Evolutionary conservation across 345 rosid species (phyloP), one percentile per base, ranked within the genome.

Genomic region (Ceriops decandra): DNA sequence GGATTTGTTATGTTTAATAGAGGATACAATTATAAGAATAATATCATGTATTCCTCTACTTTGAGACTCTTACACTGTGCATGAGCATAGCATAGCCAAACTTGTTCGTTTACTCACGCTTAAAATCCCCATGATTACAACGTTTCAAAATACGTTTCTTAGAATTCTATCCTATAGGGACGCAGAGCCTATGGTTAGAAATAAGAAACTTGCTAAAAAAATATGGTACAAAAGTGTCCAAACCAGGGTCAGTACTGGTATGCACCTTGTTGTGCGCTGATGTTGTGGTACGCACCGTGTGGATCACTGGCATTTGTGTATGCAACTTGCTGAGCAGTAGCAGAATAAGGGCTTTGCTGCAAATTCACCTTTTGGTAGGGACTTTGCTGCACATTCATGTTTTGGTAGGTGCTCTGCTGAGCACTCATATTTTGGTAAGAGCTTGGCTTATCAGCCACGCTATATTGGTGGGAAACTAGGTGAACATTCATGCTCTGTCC

Each of bases 401-500:
- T 72, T 30, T 35, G 70, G 38, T 69, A 75, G 31, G 71, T 60
- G 54, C 64, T 56, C 13, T 58, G 78, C 19, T 49, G 81, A 35
- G 72, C 31, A 51, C 2, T 30, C 28, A 22, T 52, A 27, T 35
- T 57, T 27, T 53, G 72, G 26, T 61, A 65, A 0, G 66, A 42
- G 66, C 72, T 30, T 16, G 42, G 68, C 15, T 58, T 76, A 11
- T 32, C n/a, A 52, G 31, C 31, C 63, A 68, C 42, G 59, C 20
- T 62, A 38, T 10, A 9, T 42, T 74, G 75, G 68, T 70, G 70
- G 20, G 69, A 30, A 36, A 52, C 67, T 9, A 30, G 77, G 57
- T 77, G 88, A 15, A 74, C 38, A 75, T 33, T 71, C 64, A 72
- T 70, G 79, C 66, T 71, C 52, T 52, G 84, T 64, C 78, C 85